Evolutionary conservation across 331 rosid genomes (phyloP), one percentile per base, ranked within the genome.

Genomic region (Saraca asoca): DNA sequence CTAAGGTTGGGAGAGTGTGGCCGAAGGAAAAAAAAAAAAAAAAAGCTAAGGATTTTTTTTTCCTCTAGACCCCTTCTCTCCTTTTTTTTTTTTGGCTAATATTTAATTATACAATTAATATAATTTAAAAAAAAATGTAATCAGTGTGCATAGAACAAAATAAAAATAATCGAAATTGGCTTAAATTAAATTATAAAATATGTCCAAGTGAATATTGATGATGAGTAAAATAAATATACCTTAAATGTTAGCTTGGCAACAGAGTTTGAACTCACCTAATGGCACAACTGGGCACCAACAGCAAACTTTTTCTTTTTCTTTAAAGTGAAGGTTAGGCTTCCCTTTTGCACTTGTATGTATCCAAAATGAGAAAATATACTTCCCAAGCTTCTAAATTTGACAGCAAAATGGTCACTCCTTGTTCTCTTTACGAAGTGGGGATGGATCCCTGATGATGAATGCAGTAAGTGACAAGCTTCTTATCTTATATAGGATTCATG

Each of bases 271-370:
- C 72, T 67, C 72, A 79, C 75, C 83, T 49, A 58, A 73, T 70
- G 49, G 69, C 75, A 77, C 68, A 70, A 81, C 71, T 72, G 66
- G 70, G 82, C 59, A 67, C 67, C 54, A 15, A 58, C 39, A 86
- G 79, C 85, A 75, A 79, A 80, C 81, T 7, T 41, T 45, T 46
- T 45, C 7, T 53, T 18, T 79, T 64, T 72, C 88, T 75, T 82
- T 56, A 67, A 74, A 73, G 74, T 70, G 50, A 87, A 87, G 86
- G 49, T 64, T 70, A 46, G 79, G 3, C 31, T 24, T 24, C 12
- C 24, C 38, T 71, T n/a, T 64, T 58, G 45, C 37, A 7, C 43
- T 39, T 59, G 9, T 46, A 16, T 44, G 48, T 50, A 44, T 60
- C n/a, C n/a, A n/a, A n/a, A n/a, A n/a, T n/a, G n/a, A n/a, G n/a